Percentiles rank a stretch among this genome's conserved stretches.
Conservation (phyloP, 1,284 basidiomycete species). For the Agaricales sp. region DNA sequence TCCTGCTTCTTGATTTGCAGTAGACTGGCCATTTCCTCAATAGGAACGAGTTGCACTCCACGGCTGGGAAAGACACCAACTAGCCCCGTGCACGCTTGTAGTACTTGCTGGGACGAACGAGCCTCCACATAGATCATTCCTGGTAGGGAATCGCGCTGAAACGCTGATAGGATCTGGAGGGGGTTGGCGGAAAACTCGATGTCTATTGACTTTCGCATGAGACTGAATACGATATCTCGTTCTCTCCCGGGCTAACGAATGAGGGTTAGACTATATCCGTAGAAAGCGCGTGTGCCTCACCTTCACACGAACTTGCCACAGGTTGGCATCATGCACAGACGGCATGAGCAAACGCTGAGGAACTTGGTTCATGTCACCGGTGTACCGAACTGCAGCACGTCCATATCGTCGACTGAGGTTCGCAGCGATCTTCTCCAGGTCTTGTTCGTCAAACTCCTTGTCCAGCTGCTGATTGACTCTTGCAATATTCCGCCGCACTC, state of each 20-base stretch:
- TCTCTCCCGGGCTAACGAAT: constrained; percentile 74
- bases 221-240: constrained; percentile 85
- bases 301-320: constrained; percentile 96
- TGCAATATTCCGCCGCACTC: constrained; percentile 64
- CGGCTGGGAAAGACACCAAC: constrained; percentile 85
- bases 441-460: constrained; percentile 68
- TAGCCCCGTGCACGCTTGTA: constrained; percentile 79
- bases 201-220: constrained; percentile 88
- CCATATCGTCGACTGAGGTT: constrained; percentile 79
- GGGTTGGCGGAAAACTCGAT: constrained; percentile 69
- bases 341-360: constrained; percentile 97
- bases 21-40: constrained; percentile 97
- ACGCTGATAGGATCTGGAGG: constrained; percentile 83
- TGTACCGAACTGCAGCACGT: constrained; percentile 61
- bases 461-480: constrained; percentile 65
- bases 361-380: constrained; percentile 88
- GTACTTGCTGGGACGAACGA: constrained; percentile 79
- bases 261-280: neutral
- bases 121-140: constrained; percentile 98
- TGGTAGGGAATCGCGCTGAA: constrained; percentile 90
- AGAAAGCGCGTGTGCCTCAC: constrained; percentile 34
- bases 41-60: constrained; percentile 82
- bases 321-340: constrained; percentile 87
- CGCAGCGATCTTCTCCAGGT: constrained; percentile 81
- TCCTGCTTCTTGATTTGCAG: constrained; percentile 95